phyloP scores from a whole-genome alignment of 331 rosid species.

The Pyrus hybrid region DNA sequence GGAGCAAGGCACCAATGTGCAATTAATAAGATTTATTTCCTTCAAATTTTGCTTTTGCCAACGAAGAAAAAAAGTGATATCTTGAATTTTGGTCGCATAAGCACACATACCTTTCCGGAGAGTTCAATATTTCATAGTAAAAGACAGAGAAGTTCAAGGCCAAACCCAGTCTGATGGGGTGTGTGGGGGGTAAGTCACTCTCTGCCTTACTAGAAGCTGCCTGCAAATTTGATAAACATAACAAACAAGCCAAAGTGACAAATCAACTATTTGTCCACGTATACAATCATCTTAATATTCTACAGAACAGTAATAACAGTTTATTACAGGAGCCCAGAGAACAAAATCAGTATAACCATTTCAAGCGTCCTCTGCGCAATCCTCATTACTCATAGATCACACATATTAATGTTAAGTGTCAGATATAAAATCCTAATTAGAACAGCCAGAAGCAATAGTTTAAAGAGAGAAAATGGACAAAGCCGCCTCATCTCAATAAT shows the following conservation, averaged over 20 bases:
- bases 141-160: constrained; percentile 67
- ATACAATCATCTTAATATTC: background rate
- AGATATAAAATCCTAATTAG: background rate
- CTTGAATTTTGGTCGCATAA: background rate
- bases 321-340: background rate
- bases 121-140: constrained; percentile 57
- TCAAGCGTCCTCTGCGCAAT: background rate
- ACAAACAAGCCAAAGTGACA: background rate
- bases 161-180: constrained; percentile 55
- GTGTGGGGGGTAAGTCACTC: constrained; percentile 43
- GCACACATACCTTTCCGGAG: constrained; percentile 50
- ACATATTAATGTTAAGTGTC: background rate
- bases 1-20: constrained; percentile 8
- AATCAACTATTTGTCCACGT: background rate
- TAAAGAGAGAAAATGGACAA: background rate
- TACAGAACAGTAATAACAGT: background rate
- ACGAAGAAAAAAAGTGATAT: background rate
- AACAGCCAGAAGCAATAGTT: background rate
- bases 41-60: background rate
- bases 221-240: constrained; percentile 26
- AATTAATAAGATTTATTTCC: background rate
- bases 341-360: background rate
- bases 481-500: no score
- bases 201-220: constrained; percentile 42
- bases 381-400: background rate